A percentile compares a stretch with the other conserved stretches of the same genome.
These are phyloP conservation scores for Pythium periplocum DNA, from an alignment of 352 stramenopile genomes.

Conservation along the genomic window DNA sequence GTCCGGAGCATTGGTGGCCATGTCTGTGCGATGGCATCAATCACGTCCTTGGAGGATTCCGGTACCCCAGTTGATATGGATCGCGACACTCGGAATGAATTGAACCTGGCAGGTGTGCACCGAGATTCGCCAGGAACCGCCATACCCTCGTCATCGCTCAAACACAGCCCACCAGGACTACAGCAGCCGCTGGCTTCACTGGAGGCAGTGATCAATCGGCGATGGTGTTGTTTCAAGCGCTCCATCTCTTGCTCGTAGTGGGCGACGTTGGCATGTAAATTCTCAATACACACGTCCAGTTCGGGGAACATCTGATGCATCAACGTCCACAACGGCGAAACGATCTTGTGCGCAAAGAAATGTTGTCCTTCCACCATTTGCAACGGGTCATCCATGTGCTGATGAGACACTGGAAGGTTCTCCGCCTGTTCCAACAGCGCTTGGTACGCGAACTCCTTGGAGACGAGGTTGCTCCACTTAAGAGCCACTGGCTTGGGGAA, in stretches of 20 bases:
- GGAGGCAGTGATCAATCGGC: background rate
- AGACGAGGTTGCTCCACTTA: conserved; percentile 90
- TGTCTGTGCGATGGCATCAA: conserved; percentile 11
- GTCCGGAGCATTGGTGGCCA: background rate
- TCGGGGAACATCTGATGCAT: conserved; percentile 78
- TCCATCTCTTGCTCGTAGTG: conserved; percentile 79
- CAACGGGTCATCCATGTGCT: conserved; percentile 73
- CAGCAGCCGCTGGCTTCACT: conserved; percentile 9
- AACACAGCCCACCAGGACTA: too few relatives aligned
- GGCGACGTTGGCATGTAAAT: conserved; percentile 67
- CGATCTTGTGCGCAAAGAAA: conserved; percentile 84
- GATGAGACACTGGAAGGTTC: conserved; percentile 74
- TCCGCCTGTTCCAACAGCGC: conserved; percentile 77
- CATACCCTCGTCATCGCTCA: conserved; percentile 47
- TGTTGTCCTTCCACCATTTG: conserved; percentile 85
- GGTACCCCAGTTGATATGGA: conserved; percentile 11
- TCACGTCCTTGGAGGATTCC: background rate
- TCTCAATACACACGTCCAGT: conserved; percentile 54
- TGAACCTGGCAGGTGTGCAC: conserved; percentile 79
- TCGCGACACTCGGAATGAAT: conserved; percentile 61
- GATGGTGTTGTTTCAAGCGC: conserved; percentile 33
- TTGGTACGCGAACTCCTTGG: conserved; percentile 87
- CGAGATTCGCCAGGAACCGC: conserved; percentile 66
- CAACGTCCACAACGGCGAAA: conserved; percentile 67
- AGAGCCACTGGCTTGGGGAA: conserved; percentile 84